These are phyloP conservation scores for Candida sanyaensis DNA, from an alignment of 1,139 yeast genomes.

Conservation along the genomic window DNA sequence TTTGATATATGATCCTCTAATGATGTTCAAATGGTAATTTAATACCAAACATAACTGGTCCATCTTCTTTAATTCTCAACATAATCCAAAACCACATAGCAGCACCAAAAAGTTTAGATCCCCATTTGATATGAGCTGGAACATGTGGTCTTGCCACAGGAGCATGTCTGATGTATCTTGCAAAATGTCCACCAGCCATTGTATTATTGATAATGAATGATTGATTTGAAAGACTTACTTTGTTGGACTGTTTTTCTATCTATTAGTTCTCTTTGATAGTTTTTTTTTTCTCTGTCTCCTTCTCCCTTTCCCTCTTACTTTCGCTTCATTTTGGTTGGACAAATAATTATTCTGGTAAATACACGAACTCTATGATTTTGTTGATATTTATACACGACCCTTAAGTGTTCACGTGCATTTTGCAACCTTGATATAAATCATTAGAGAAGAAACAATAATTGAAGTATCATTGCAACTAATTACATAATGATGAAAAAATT, in stretches of 20 bases:
- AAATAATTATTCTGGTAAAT: background rate
- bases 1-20: background rate
- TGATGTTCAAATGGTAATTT: slow-evolving; percentile 47
- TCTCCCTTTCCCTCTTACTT: background rate
- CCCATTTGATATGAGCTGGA: slow-evolving; percentile 54
- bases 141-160: slow-evolving; percentile 57
- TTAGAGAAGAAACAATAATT: too few relatives aligned
- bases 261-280: background rate
- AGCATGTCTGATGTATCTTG: slow-evolving; percentile 54
- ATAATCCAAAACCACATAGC: slow-evolving; percentile 88
- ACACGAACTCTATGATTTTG: background rate
- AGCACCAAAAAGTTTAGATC: slow-evolving; percentile 71
- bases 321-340: slow-evolving; percentile 14
- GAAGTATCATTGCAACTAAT: too few relatives aligned
- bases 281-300: background rate
- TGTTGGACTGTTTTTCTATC: background rate
- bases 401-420: background rate
- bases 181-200: slow-evolving; percentile 48
- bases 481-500: too few relatives aligned
- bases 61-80: slow-evolving; percentile 75
- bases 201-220: background rate
- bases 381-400: background rate
- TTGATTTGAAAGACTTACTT: background rate
- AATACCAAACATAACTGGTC: slow-evolving; percentile 57
- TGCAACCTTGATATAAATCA: background rate